These are phyloP conservation scores for Metschnikowia santaceciliae DNA, from an alignment of 805 yeast species.

Conservation along the genomic window DNA sequence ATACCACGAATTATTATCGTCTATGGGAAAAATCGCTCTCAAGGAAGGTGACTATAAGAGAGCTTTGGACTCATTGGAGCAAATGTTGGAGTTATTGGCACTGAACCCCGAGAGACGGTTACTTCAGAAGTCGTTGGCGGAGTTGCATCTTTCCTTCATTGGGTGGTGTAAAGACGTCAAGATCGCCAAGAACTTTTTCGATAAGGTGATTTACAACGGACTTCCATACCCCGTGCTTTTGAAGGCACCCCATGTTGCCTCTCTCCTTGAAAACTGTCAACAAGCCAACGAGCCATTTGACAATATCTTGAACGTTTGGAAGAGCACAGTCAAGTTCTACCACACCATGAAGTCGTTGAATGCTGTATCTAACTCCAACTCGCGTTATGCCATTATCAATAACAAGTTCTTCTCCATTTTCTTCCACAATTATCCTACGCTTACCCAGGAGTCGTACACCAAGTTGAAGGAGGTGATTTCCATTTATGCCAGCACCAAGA, in stretches of 20 bases:
- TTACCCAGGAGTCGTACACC: slow-evolving; percentile 51
- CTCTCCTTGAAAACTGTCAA: slow-evolving; percentile 60
- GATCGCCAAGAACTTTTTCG: slow-evolving; percentile 70
- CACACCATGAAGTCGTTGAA: slow-evolving; percentile 38
- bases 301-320: slow-evolving; percentile 60
- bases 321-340: slow-evolving; percentile 54
- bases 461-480: slow-evolving; percentile 55
- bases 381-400: slow-evolving; percentile 69
- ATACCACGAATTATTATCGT: slow-evolving; percentile 51
- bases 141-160: slow-evolving; percentile 73
- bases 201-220: slow-evolving; percentile 62
- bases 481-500: slow-evolving; percentile 52
- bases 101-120: not conserved
- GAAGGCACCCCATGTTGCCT: slow-evolving; percentile 70
- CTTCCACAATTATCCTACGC: slow-evolving; percentile 52
- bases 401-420: slow-evolving; percentile 66
- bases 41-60: slow-evolving; percentile 59
- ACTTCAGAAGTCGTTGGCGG: slow-evolving; percentile 45
- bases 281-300: slow-evolving; percentile 54
- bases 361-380: slow-evolving; percentile 43
- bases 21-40: slow-evolving; percentile 72
- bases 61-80: slow-evolving; percentile 63
- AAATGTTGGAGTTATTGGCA: slow-evolving; percentile 46
- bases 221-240: slow-evolving; percentile 70
- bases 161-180: slow-evolving; percentile 71